A percentile compares a stretch with the other conserved stretches of the same genome.
Conservation (phyloP, 2,329 filamentous ascomycete genomes). For the Dothideomycetidae sp. region DNA sequence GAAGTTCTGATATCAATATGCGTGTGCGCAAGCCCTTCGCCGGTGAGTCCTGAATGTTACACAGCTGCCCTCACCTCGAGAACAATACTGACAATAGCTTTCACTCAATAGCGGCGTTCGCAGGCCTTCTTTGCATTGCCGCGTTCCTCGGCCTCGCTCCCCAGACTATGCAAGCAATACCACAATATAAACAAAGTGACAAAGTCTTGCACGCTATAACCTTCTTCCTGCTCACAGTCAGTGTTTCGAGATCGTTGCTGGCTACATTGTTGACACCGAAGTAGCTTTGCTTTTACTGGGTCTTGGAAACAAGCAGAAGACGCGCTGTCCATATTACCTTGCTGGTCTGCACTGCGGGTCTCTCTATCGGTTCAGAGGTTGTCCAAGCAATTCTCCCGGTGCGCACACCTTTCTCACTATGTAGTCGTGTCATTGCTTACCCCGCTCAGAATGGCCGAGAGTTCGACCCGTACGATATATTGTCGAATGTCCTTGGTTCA, state of each 20-base stretch:
- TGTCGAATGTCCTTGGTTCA: constrained; percentile 75
- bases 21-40: constrained; percentile 80
- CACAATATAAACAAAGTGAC: constrained; percentile 57
- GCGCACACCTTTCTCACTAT: constrained; percentile 30
- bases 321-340: constrained; percentile 75
- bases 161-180: constrained; percentile 27
- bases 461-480: constrained; percentile 71
- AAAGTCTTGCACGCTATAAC: constrained; percentile 76
- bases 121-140: constrained; percentile 50
- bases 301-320: constrained; percentile 77
- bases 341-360: constrained; percentile 57
- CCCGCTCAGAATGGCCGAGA: constrained; percentile 30
- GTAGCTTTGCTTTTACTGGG: constrained; percentile 73
- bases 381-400: constrained; percentile 56
- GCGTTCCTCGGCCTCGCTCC: constrained; percentile 67
- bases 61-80: neutral
- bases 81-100: neutral
- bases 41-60: constrained; percentile 42
- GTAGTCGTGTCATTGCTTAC: neutral
- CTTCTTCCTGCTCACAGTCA: constrained; percentile 76
- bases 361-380: constrained; percentile 63
- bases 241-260: constrained; percentile 7
- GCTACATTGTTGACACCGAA: neutral
- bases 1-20: constrained; percentile 36
- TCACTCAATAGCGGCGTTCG: constrained; percentile 30